Evolutionary conservation across 331 rosid genomes (phyloP).

Genomic region (Rhamnella rubrinervis): DNA sequence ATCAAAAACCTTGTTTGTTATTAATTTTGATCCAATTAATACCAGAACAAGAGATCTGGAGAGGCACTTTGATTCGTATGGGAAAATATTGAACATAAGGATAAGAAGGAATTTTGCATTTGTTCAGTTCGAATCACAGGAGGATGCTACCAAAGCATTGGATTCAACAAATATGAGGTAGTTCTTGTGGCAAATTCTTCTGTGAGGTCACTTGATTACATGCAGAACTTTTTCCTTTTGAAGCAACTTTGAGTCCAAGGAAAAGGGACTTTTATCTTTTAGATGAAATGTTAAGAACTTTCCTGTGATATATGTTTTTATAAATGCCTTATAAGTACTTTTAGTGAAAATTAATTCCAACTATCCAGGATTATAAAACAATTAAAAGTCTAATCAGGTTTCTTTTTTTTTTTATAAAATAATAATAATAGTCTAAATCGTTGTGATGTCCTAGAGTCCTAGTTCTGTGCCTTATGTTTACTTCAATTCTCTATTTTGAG

Average conservation of each 20-base stretch:
- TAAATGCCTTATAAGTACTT: too few species aligned
- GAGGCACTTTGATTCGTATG: constrained; percentile 73
- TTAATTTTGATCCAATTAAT: constrained; percentile 82
- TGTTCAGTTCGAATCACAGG: constrained; percentile 72
- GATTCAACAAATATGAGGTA: constrained; percentile 75
- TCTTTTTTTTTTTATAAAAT: too few species aligned
- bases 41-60: constrained; percentile 84
- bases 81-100: constrained; percentile 72
- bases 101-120: constrained; percentile 85
- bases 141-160: constrained; percentile 77
- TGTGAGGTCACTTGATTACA: not conserved
- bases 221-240: constrained; percentile 1
- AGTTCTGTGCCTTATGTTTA: not conserved
- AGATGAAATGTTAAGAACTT: too few species aligned
- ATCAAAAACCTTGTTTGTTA: constrained; percentile 75
- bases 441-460: too few species aligned
- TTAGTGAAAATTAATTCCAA: too few species aligned
- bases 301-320: too few species aligned
- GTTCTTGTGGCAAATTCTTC: constrained; percentile 3
- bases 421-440: too few species aligned
- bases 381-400: not conserved
- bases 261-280: too few species aligned
- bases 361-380: not conserved
- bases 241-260: not conserved
- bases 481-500: constrained; percentile 18